These are phyloP conservation scores for Boeremia exigua DNA, from an alignment of 2,329 filamentous ascomycete species.

Conservation along the genomic window DNA sequence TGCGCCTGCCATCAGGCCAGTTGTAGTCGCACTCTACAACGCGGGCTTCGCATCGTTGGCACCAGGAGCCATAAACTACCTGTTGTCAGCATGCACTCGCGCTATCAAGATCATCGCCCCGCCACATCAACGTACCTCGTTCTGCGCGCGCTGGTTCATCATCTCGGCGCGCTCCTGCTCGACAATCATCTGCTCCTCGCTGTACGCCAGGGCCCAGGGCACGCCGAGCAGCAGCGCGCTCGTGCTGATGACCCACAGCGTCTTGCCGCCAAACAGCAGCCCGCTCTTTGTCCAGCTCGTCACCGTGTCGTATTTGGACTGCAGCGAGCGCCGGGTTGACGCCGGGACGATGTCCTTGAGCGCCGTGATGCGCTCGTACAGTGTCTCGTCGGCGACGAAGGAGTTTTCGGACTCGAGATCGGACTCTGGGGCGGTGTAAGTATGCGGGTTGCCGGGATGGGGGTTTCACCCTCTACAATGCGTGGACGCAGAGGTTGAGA, in stretches of 20 bases:
- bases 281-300: constrained; percentile 65
- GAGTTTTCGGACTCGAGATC: constrained; percentile 15
- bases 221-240: constrained; percentile 89
- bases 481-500: not conserved
- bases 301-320: constrained; percentile 55
- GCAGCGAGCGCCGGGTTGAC: constrained; percentile 67
- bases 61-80: constrained; percentile 45
- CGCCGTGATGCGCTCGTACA: constrained; percentile 72
- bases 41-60: constrained; percentile 43
- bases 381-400: constrained; percentile 41
- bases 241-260: constrained; percentile 89
- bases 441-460: not conserved
- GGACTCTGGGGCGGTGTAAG: constrained; percentile 9
- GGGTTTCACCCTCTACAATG: not conserved
- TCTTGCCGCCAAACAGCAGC: constrained; percentile 78
- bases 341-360: constrained; percentile 83
- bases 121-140: constrained; percentile 63
- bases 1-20: not conserved
- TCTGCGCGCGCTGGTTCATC: constrained; percentile 85
- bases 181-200: constrained; percentile 94
- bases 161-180: constrained; percentile 98
- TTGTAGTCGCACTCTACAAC: constrained; percentile 31
- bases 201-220: constrained; percentile 89
- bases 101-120: not conserved
- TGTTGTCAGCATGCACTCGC: constrained; percentile 15